Base-by-base conservation (phyloP, 768 basidiomycete genomes). In the Holtermanniella nyarrowii region DNA sequence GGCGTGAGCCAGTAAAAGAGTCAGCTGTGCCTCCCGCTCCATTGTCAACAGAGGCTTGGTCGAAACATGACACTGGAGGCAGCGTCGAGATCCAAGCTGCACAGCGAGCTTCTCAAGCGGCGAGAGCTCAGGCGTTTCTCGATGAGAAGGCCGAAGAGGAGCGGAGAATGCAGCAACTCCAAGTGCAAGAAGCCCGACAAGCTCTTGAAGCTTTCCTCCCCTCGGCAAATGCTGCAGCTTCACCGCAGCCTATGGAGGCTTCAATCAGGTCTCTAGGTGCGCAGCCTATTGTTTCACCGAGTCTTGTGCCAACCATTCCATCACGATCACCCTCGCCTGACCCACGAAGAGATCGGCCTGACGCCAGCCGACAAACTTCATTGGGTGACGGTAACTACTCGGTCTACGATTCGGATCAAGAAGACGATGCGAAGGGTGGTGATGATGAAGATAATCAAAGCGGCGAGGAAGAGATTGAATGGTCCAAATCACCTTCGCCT, bases 401-500 rank as follows among this genome's bases (percentile, higher is more conserved):
- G 26, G 12, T 48, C 46, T 27, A 31, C 27, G 12, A 27, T 26
- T 26, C 46, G 27, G 37, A 40, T 26, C 3, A 23, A 43, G 42
- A n/a, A 20, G 14, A 3, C 21, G 56, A 50, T 40, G 54, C 49
- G 27, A 60, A 48, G 22, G 72, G 75, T 0, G 76, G 76, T 23
- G 75, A 76, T 73, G 75, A 76, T 53, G 77, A 77, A 18, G 59
- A 49, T 5, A 43, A 54, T 16, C 5, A 26, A n/a, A 13, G 31
- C 12, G 16, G 7, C 2, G 44, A 46, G 26, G 12, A 26, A 25
- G 22, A 67, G 74, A 25, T 67, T 77, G 69, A 70, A n/a, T 76
- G 75, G 75, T 73, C 73, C 4, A 59, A 68, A 13, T 72, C 72
- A 1, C 74, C 75, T 4, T 69, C 73, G 24, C 73, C 76, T 5